Conservation (phyloP, 306 rosid genomes). For the Hippophae rhamnoides region DNA sequence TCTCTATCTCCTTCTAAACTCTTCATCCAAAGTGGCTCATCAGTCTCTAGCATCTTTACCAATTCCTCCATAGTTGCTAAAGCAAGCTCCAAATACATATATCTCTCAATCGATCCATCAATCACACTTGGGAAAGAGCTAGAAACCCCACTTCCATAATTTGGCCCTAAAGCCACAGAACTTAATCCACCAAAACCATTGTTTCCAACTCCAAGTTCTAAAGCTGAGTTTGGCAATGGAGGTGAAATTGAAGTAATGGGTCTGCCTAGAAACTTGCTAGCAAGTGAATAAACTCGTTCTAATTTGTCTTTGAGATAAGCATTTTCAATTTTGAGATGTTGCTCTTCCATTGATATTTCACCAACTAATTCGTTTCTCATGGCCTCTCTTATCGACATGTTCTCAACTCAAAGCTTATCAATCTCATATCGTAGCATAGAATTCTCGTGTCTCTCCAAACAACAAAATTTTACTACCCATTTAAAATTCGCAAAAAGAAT, state of each 20-base stretch:
- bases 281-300: conserved; percentile 75
- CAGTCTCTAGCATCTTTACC: conserved; percentile 70
- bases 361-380: conserved; percentile 81
- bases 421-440: conserved; percentile 80
- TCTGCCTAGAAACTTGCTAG: conserved; percentile 79
- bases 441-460: conserved; percentile 56
- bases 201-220: conserved; percentile 84
- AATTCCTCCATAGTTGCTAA: conserved; percentile 92
- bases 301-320: conserved; percentile 76
- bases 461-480: neutral
- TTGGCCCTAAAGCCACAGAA: conserved; percentile 45
- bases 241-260: conserved; percentile 53
- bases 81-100: conserved; percentile 84
- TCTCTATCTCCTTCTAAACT: conserved; percentile 68
- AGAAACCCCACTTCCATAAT: conserved; percentile 47
- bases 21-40: conserved; percentile 80
- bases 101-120: conserved; percentile 62
- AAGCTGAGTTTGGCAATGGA: conserved; percentile 60
- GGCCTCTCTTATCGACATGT: conserved; percentile 89
- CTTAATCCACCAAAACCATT: conserved; percentile 57
- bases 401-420: conserved; percentile 84
- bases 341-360: conserved; percentile 80
- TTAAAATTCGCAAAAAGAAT: neutral
- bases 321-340: conserved; percentile 78
- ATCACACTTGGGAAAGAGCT: conserved; percentile 30